A percentile compares a stretch with the other conserved stretches of the same genome.
Evolutionary conservation across 2,329 filamentous ascomycete genomes (phyloP).

Genomic region (Fusarium pseudonygamai): DNA sequence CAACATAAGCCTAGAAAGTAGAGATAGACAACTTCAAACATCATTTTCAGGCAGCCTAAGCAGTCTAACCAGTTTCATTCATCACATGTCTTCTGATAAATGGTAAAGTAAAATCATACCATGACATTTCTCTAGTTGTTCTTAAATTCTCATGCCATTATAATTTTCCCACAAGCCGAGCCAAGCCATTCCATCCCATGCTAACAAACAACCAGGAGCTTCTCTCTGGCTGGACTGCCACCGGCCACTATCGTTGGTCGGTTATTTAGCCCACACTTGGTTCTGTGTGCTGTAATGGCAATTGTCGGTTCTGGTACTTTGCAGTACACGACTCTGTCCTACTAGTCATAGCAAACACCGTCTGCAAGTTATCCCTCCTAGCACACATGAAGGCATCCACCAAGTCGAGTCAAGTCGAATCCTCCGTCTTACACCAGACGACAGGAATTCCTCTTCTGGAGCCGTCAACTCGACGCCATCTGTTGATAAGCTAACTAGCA

Average conservation of each 20-base stretch:
- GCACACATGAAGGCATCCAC: not conserved
- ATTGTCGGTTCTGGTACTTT: not conserved
- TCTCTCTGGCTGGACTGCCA: not conserved
- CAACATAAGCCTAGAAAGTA: not conserved
- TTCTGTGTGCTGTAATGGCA: not conserved
- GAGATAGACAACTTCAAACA: not conserved
- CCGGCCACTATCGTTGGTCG: not conserved
- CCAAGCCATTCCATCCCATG: constrained; percentile 15
- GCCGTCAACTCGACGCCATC: not conserved
- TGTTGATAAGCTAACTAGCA: constrained; percentile 11
- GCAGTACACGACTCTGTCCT: not conserved
- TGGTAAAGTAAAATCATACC: not conserved
- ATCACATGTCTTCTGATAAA: not conserved
- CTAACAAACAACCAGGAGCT: not conserved
- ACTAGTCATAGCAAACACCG: constrained; percentile 2
- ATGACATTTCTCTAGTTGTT: not conserved
- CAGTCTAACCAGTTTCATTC: not conserved
- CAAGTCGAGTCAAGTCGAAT: constrained; percentile 3
- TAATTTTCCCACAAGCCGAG: not conserved
- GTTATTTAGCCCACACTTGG: not conserved
- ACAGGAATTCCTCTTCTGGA: not conserved
- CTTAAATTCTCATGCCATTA: constrained; percentile 9
- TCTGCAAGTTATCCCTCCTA: not conserved
- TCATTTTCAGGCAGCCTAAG: not conserved
- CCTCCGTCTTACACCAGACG: constrained; percentile 18